These are phyloP conservation scores for Asclepias syriaca DNA, from an alignment of 257 asterid genomes.

Conservation along the genomic window DNA sequence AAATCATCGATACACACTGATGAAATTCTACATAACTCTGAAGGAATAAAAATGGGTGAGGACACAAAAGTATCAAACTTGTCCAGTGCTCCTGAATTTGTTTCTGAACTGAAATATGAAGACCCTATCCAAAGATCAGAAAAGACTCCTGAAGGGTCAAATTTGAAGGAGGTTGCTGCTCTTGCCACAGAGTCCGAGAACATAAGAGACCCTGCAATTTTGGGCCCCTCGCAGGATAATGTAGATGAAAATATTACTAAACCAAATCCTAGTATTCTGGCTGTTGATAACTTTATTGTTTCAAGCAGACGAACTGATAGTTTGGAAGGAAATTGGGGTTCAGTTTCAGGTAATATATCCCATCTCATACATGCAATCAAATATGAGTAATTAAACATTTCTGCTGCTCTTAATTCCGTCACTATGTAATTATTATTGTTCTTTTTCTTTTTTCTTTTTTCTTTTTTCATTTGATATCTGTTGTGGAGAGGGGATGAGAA, in stretches of 20 bases:
- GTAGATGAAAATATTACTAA: conserved; percentile 29
- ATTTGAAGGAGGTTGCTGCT: conserved; percentile 21
- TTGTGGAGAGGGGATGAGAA: background rate
- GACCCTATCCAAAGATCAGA: conserved; percentile 16
- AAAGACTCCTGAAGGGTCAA: conserved; percentile 19
- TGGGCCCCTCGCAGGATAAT: conserved; percentile 30
- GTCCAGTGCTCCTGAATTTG: conserved; percentile 9
- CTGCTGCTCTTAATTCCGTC: background rate
- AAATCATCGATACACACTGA: background rate
- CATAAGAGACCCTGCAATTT: conserved; percentile 13
- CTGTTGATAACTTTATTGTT: conserved; percentile 29
- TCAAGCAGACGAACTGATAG: conserved; percentile 56
- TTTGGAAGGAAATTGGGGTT: conserved; percentile 79
- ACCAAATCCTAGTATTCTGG: conserved; percentile 31
- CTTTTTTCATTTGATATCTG: background rate
- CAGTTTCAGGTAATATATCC: conserved; percentile 56
- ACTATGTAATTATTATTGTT: background rate
- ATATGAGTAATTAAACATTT: background rate
- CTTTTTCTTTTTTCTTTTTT: too few species aligned
- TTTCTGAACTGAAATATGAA: conserved; percentile 19
- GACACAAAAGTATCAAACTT: conserved; percentile 9
- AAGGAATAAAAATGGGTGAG: conserved; percentile 6
- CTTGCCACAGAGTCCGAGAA: conserved; percentile 17
- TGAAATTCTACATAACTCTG: conserved; percentile 10
- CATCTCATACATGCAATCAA: background rate